Evolutionary conservation across 345 rosid genomes (phyloP), one percentile per base, ranked within the genome.

Genomic region (Rhodamnia rubescens): DNA sequence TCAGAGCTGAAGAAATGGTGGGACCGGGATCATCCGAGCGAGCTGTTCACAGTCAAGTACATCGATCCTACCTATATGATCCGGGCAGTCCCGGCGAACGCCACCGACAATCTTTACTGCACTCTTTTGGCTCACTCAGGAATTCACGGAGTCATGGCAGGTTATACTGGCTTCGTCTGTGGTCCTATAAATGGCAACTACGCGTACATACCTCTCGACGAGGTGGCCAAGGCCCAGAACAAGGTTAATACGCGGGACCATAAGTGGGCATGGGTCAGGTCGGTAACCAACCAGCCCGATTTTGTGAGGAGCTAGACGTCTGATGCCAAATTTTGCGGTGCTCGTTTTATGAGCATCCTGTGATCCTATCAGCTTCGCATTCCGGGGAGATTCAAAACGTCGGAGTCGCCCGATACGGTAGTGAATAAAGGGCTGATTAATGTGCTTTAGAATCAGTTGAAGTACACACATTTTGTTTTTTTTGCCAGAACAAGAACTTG

Each of bases 61-160:
- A 97, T 97, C 1, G 98, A 97, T 92, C 98, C 99, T 1, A 97
- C 96, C 13, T 97, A 94, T 85, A 97, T 97, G 99, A 93, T 97
- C 82, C 93, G 98, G 6, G 99, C 98, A 32, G 95, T 97, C 18
- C 96, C 96, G 6, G 96, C 97, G 22, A 97, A 95, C 85, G 95
- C 96, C 50, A 92, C 95, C 0, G 98, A 95, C 89, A 97, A 92
- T 87, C 83, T 92, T 80, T 95, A 95, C 83, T 95, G 98, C 85
- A 94, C 99, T 24, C 97, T 95, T 27, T 88, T 95, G 88, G 96
- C 98, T 2, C 98, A 95, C 92, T 94, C 98, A 4, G 93, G 98
- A 4, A 94, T 97, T 83, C 98, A 95, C 75, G 99, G 99, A 83
- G 92, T 94, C 22, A 93, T 95, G 98, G 98, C 96, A 16, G 97